These are phyloP conservation scores for Porodaedalea pini DNA, from an alignment of 1,284 basidiomycete genomes.

Conservation along the genomic window DNA sequence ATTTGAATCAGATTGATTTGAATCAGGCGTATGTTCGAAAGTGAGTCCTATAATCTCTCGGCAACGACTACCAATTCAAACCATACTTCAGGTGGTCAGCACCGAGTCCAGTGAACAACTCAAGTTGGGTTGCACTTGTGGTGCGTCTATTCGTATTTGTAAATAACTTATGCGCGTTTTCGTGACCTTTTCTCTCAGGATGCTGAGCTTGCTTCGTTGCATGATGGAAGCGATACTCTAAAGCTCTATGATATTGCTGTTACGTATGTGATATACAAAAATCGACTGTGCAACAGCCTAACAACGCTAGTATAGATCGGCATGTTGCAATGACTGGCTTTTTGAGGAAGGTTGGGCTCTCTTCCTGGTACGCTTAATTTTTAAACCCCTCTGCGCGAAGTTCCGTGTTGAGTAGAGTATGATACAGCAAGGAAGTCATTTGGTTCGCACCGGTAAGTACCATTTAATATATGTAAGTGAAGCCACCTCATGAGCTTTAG, in stretches of 20 bases:
- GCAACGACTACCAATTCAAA: conserved; percentile 9
- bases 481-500: neutral
- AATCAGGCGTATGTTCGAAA: conserved; percentile 60
- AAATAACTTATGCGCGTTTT: neutral
- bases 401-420: too few relatives aligned
- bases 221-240: conserved; percentile 53
- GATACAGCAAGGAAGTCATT: conserved; percentile 72
- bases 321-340: conserved; percentile 62
- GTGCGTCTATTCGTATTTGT: conserved; percentile 36
- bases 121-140: conserved; percentile 63
- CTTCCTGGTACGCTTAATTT: conserved; percentile 46
- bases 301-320: conserved; percentile 40
- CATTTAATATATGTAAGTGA: neutral
- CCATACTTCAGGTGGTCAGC: conserved; percentile 52
- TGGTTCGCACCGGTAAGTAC: conserved; percentile 49
- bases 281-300: neutral
- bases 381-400: too few relatives aligned
- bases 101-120: conserved; percentile 62
- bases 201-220: conserved; percentile 59
- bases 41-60: conserved; percentile 31
- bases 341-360: conserved; percentile 68
- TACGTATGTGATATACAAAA: conserved; percentile 38
- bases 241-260: conserved; percentile 65
- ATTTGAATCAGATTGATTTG: conserved; percentile 51
- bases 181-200: conserved; percentile 39